Evolutionary conservation across 768 basidiomycete genomes (phyloP), one percentile per base, ranked within the genome.

Genomic region (Rhodocollybia butyracea): DNA sequence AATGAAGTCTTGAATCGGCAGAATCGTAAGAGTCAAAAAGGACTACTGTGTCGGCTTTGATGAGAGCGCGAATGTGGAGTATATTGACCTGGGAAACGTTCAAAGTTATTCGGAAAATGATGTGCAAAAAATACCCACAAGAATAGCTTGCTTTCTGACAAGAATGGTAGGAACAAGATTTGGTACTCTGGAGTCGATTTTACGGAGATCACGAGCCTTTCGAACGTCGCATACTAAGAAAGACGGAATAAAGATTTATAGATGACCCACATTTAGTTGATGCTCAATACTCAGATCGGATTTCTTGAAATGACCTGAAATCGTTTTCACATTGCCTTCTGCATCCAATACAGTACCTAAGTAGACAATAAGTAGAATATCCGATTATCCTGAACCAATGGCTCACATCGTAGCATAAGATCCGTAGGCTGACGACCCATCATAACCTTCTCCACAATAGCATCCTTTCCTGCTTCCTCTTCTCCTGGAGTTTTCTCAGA

Each of bases 81-180:
- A 98, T 89, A 64, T 96, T 98, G 46, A 97, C 78, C 91, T 94
- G 61, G 24, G 42, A 57, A 57, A 59, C 61, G 36, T 31, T 36
- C n/a, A n/a, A 50, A 50, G 40, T 32, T 15, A 46, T 57, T 42
- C 32, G 10, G 17, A 48, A 32, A 13, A 40, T 50, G 6, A 31
- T 55, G 24, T 46, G 46, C 55, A 53, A 43, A 13, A 8, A 54
- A 45, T 54, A 78, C 84, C 56, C 67, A 91, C 92, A 58, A 98
- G 77, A 60, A 98, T 85, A 45, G 90, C 92, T 70, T 92, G 87
- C 64, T 86, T 88, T 60, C 96, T 81, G 51, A 89, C 83, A 55
- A 98, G 82, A 64, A 98, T 95, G 39, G 94, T 94, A 38, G 95
- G 94, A 17, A 98, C 89, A 55, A 96, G 84, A 70, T 95, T 97